phyloP scores from a whole-genome alignment of 106 monocot species.

The Dioscorea alata region DNA sequence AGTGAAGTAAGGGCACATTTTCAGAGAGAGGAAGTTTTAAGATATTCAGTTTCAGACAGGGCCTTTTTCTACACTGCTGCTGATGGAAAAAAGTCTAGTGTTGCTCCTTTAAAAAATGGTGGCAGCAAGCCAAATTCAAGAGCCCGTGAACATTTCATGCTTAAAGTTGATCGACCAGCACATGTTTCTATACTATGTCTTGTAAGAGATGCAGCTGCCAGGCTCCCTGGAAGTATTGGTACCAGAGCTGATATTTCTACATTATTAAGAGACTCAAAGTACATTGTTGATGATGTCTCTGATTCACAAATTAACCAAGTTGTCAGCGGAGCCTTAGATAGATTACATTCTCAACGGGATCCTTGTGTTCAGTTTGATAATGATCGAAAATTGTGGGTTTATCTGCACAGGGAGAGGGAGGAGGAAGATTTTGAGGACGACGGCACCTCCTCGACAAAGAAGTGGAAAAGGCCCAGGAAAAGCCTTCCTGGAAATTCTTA shows the following conservation, averaged over 20 bases:
- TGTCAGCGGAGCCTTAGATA: conserved; percentile 93
- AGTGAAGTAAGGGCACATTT: conserved; percentile 84
- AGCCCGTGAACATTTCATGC: conserved; percentile 94
- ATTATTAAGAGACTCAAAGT: conserved; percentile 87
- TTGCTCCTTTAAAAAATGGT: conserved; percentile 88
- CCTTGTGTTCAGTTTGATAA: conserved; percentile 89
- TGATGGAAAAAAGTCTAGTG: conserved; percentile 85
- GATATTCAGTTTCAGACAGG: conserved; percentile 92
- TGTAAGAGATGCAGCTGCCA: conserved; percentile 90
- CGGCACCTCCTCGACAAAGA: conserved; percentile 93
- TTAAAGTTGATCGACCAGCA: conserved; percentile 78
- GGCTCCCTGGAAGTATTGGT: conserved; percentile 90
- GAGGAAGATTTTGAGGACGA: conserved; percentile 99
- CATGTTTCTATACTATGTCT: conserved; percentile 95
- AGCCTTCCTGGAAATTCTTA: conserved; percentile 44
- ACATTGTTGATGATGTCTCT: conserved; percentile 71
- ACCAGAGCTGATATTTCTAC: conserved; percentile 96
- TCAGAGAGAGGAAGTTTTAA: conserved; percentile 62
- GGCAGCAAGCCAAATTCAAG: conserved; percentile 97
- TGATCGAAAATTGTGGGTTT: conserved; percentile 95
- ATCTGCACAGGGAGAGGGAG: conserved; percentile 82
- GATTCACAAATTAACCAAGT: conserved; percentile 83
- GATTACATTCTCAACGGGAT: conserved; percentile 95
- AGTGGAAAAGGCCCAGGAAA: conserved; percentile 92
- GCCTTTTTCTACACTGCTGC: conserved; percentile 86